Conservation (phyloP, 2,329 filamentous ascomycete genomes). For the Bipolaris zeicola region DNA sequence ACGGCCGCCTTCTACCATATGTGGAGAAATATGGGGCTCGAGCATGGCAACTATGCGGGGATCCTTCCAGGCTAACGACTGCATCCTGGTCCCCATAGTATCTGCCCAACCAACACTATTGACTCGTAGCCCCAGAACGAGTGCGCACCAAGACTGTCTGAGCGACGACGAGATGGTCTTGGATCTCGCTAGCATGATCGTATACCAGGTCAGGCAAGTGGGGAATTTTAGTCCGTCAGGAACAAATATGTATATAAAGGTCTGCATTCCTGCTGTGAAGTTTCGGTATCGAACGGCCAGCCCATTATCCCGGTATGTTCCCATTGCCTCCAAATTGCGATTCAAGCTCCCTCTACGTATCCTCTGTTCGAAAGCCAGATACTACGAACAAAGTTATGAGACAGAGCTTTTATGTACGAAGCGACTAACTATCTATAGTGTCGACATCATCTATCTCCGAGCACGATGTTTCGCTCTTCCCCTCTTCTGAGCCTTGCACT, state of each 20-base stretch:
- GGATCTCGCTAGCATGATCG: constrained; percentile 22
- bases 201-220: constrained; percentile 13
- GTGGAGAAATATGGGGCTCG: constrained; percentile 25
- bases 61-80: constrained; percentile 22
- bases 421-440: constrained; percentile 3
- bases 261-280: constrained; percentile 7
- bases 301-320: constrained; percentile 7
- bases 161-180: constrained; percentile 7
- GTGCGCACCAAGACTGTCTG: too few relatives aligned
- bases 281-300: constrained; percentile 7
- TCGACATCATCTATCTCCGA: constrained; percentile 1
- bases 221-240: constrained; percentile 9
- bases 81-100: constrained; percentile 18
- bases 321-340: neutral
- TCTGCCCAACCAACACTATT: constrained; percentile 21
- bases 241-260: constrained; percentile 28
- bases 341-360: neutral
- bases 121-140: constrained; percentile 7
- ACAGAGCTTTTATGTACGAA: neutral
- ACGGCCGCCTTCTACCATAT: constrained; percentile 20
- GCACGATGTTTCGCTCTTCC: constrained; percentile 31
- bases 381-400: neutral
- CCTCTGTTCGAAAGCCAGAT: neutral
- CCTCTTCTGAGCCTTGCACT: constrained; percentile 35
- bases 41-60: constrained; percentile 25